Conservation (phyloP, 768 basidiomycete genomes). For the Phylloporus arenicola region DNA sequence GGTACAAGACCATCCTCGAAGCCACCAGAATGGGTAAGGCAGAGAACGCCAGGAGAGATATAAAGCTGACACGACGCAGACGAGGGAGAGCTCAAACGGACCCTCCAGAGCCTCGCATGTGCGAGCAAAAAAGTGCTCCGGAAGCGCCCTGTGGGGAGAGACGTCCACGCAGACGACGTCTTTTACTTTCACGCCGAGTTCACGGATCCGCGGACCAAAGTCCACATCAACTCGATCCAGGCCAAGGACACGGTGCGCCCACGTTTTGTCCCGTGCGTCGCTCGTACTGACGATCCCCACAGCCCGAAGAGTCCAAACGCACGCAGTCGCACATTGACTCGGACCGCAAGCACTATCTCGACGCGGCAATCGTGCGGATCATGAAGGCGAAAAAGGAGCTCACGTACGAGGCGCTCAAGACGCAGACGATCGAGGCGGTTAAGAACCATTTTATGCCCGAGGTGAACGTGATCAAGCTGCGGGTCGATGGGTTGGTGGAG, state of each 20-base stretch:
- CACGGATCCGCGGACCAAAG: slow-evolving; percentile 66
- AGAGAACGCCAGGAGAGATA: not conserved
- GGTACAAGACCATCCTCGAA: slow-evolving; percentile 62
- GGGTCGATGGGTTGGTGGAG: slow-evolving; percentile 79
- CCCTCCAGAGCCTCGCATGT: slow-evolving; percentile 87
- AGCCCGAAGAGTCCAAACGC: slow-evolving; percentile 82
- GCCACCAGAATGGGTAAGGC: slow-evolving; percentile 67
- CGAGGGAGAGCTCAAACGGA: slow-evolving; percentile 67
- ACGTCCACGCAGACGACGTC: slow-evolving; percentile 68
- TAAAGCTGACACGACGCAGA: slow-evolving; percentile 38
- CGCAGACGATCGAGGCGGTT: slow-evolving; percentile 80
- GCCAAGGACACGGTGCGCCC: slow-evolving; percentile 77
- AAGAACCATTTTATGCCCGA: slow-evolving; percentile 84
- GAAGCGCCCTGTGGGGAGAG: slow-evolving; percentile 74
- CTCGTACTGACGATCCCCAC: not conserved
- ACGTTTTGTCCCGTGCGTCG: not conserved
- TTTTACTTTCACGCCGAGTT: slow-evolving; percentile 85
- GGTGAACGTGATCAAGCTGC: slow-evolving; percentile 78
- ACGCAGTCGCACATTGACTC: slow-evolving; percentile 82
- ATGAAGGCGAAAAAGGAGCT: slow-evolving; percentile 93
- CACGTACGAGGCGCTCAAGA: slow-evolving; percentile 71
- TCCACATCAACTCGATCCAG: slow-evolving; percentile 96
- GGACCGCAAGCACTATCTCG: slow-evolving; percentile 79
- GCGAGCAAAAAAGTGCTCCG: slow-evolving; percentile 84
- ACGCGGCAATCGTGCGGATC: slow-evolving; percentile 93